Evolutionary conservation across 2,329 filamentous ascomycete genomes (phyloP).

Genomic region (Aspergillus alliaceus): DNA sequence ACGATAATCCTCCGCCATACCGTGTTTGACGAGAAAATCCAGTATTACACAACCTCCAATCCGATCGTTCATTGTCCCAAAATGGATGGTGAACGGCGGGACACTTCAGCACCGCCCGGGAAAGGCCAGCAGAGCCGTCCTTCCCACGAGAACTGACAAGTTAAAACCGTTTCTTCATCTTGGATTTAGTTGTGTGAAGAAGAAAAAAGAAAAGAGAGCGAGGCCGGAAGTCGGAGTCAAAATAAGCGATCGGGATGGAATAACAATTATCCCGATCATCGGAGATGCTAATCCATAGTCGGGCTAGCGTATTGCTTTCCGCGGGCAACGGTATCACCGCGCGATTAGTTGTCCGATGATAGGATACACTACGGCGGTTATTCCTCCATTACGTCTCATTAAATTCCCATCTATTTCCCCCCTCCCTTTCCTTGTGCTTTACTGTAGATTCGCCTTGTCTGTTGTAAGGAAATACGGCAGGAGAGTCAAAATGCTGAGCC

Average conservation of each 20-base stretch:
- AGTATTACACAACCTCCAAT: conserved; percentile 34
- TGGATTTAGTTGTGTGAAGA: conserved; percentile 45
- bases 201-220: conserved; percentile 21
- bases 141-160: conserved; percentile 39
- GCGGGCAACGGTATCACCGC: conserved; percentile 36
- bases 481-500: conserved; percentile 35
- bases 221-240: background rate
- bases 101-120: conserved; percentile 42
- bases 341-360: conserved; percentile 19
- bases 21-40: background rate
- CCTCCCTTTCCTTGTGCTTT: conserved; percentile 30
- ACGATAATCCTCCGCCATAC: background rate
- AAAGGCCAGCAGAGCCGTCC: conserved; percentile 25
- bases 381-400: conserved; percentile 20
- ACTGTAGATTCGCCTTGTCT: conserved; percentile 11
- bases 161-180: conserved; percentile 39
- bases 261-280: conserved; percentile 3
- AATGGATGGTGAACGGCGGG: conserved; percentile 37
- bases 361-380: background rate
- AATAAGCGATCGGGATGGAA: conserved; percentile 16
- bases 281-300: conserved; percentile 17
- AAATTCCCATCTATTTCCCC: conserved; percentile 10
- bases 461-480: conserved; percentile 9
- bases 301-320: conserved; percentile 35
- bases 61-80: conserved; percentile 34